Conservation (phyloP, 75 land plant genomes). For the Selaginella tamariscina region DNA sequence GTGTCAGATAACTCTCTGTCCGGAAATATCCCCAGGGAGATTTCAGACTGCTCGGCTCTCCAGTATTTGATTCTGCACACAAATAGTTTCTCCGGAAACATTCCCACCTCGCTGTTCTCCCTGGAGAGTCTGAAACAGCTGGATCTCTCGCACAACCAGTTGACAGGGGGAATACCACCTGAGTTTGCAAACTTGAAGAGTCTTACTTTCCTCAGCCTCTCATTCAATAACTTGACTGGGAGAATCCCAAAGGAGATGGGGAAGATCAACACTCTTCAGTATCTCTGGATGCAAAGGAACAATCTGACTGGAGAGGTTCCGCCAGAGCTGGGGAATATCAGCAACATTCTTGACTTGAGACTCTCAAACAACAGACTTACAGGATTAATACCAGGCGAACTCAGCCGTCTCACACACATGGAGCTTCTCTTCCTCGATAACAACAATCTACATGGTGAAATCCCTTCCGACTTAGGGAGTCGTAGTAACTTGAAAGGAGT, state of each 20-base stretch:
- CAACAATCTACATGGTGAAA: neutral
- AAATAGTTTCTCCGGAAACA: conserved; percentile 1
- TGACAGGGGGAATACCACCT: conserved; percentile 48
- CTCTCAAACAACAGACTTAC: neutral
- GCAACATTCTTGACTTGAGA: neutral
- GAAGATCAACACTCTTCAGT: neutral
- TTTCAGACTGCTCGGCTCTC: neutral
- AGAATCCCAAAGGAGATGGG: neutral
- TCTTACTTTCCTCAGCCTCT: conserved; percentile 28
- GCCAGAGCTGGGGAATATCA: neutral
- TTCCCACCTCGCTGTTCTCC: conserved; percentile 20
- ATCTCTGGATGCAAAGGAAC: neutral
- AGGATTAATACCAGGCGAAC: neutral
- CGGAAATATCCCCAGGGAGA: neutral
- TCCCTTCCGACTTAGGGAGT: neutral
- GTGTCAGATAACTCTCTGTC: neutral
- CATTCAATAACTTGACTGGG: neutral
- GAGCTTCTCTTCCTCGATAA: neutral
- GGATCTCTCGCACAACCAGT: conserved; percentile 47
- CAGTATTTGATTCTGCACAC: neutral
- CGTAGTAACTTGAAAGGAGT: neutral
- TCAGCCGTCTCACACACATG: neutral
- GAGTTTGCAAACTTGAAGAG: conserved; percentile 21
- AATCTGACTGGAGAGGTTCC: neutral
- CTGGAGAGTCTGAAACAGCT: conserved; percentile 30